These are phyloP conservation scores for Mycena crocata DNA, from an alignment of 768 basidiomycete species.

Conservation along the genomic window DNA sequence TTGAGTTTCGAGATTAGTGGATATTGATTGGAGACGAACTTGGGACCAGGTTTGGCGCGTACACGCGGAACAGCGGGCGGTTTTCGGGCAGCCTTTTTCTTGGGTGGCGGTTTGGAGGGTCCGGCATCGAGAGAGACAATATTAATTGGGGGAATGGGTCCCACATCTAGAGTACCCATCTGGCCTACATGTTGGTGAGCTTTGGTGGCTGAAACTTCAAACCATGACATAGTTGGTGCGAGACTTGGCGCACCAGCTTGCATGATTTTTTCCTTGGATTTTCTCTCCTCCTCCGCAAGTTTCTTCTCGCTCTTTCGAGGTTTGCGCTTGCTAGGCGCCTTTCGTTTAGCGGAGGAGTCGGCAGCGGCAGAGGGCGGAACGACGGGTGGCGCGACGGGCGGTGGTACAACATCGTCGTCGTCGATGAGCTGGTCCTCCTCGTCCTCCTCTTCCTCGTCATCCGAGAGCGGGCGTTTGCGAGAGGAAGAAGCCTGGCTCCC, in stretches of 20 bases:
- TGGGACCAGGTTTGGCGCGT: conserved; percentile 46
- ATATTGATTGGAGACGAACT: conserved; percentile 16
- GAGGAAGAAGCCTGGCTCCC: conserved; percentile 33
- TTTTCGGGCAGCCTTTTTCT: conserved; percentile 65
- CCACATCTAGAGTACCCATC: conserved; percentile 36
- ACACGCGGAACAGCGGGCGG: conserved; percentile 50
- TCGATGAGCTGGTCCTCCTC: conserved; percentile 87
- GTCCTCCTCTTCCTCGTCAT: conserved; percentile 72
- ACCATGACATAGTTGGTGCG: conserved; percentile 55
- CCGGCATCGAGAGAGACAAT: conserved; percentile 33
- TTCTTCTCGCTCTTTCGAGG: conserved; percentile 66
- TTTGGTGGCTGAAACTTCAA: conserved; percentile 54
- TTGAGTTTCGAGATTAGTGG: conserved; percentile 43
- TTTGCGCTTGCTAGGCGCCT: conserved; percentile 61
- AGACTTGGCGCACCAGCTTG: conserved; percentile 47
- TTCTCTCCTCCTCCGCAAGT: conserved; percentile 57
- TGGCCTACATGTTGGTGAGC: conserved; percentile 49
- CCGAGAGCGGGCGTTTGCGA: conserved; percentile 43
- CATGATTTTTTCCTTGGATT: conserved; percentile 50
- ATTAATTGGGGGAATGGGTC: conserved; percentile 18
- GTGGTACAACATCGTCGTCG: conserved; percentile 61
- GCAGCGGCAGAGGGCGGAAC: conserved; percentile 39
- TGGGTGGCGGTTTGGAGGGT: conserved; percentile 53
- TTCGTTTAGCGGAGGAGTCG: conserved; percentile 60
- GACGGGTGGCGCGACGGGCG: conserved; percentile 35